These are phyloP conservation scores for Leccinum rimulosum DNA, from an alignment of 768 basidiomycete genomes.

Conservation along the genomic window DNA sequence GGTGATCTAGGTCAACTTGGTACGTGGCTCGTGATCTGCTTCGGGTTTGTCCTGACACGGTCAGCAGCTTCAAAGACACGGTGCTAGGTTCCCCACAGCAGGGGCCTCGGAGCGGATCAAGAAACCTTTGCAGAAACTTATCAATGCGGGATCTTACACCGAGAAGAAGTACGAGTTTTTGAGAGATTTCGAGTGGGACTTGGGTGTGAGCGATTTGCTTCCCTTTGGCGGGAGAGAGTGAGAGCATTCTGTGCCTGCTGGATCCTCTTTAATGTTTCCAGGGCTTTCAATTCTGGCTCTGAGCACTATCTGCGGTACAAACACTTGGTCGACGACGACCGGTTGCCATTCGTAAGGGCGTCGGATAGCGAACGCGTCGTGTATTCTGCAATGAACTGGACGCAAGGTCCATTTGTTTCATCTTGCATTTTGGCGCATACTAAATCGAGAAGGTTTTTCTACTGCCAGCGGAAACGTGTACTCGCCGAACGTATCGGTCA, in stretches of 20 bases:
- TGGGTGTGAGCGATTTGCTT: slow-evolving; percentile 60
- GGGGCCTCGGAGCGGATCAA: slow-evolving; percentile 43
- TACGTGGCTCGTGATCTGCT: slow-evolving; percentile 8
- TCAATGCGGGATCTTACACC: slow-evolving; percentile 42
- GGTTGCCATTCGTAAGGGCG: slow-evolving; percentile 54
- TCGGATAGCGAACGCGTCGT: slow-evolving; percentile 58
- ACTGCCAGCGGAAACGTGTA: slow-evolving; percentile 45
- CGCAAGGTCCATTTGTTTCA: slow-evolving; percentile 40
- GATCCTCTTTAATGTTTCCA: slow-evolving; percentile 13
- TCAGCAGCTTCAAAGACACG: slow-evolving; percentile 73
- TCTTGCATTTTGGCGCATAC: not conserved
- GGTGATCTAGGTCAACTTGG: slow-evolving; percentile 27
- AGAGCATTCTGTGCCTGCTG: slow-evolving; percentile 17
- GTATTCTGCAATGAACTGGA: slow-evolving; percentile 69
- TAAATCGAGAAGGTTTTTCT: slow-evolving; percentile 51
- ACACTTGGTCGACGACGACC: slow-evolving; percentile 40
- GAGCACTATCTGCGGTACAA: slow-evolving; percentile 54
- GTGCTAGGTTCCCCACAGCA: slow-evolving; percentile 70
- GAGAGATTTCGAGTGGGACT: slow-evolving; percentile 51
- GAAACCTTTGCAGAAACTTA: slow-evolving; percentile 51
- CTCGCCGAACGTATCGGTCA: slow-evolving; percentile 50
- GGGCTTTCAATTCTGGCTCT: slow-evolving; percentile 51
- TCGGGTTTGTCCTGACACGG: slow-evolving; percentile 4
- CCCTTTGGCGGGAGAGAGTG: slow-evolving; percentile 67
- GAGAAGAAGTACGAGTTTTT: slow-evolving; percentile 57